A percentile compares a stretch with the other conserved stretches of the same genome.
phyloP scores from a whole-genome alignment of 768 basidiomycete genomes.

The Candolleomyces aberdarensis region DNA sequence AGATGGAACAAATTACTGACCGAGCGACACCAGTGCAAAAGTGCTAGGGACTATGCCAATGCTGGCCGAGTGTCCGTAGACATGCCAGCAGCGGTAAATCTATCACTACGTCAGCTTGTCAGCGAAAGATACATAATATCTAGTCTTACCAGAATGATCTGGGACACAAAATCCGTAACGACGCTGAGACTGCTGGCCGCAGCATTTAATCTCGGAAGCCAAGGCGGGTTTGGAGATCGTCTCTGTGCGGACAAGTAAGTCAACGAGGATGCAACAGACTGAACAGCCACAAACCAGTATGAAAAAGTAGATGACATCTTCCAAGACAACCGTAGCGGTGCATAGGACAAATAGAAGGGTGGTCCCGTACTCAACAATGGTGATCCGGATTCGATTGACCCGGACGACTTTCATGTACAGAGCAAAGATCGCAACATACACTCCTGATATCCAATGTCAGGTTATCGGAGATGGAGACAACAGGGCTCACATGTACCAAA shows the following conservation, averaged over 20 bases:
- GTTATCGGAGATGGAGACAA: too few relatives aligned
- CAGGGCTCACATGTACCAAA: too few relatives aligned
- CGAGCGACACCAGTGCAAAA: neutral
- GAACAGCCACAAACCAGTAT: neutral
- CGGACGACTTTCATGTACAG: neutral
- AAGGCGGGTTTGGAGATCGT: neutral
- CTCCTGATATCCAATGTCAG: neutral
- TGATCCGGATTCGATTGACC: neutral
- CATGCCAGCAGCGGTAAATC: conserved; percentile 2
- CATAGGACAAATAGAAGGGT: neutral
- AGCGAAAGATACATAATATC: neutral
- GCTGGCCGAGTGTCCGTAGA: neutral
- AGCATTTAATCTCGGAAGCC: neutral
- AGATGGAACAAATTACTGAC: neutral
- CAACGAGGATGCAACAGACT: neutral
- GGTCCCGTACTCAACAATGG: neutral
- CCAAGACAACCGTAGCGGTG: neutral
- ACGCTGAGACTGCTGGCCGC: neutral
- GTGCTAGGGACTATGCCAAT: neutral
- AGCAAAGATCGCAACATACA: neutral
- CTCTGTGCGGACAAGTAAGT: neutral
- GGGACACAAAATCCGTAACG: neutral
- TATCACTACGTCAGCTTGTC: neutral
- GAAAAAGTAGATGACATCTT: neutral
- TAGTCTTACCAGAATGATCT: neutral